phyloP scores from a whole-genome alignment of 805 yeast species.

The Candida easanensis region DNA sequence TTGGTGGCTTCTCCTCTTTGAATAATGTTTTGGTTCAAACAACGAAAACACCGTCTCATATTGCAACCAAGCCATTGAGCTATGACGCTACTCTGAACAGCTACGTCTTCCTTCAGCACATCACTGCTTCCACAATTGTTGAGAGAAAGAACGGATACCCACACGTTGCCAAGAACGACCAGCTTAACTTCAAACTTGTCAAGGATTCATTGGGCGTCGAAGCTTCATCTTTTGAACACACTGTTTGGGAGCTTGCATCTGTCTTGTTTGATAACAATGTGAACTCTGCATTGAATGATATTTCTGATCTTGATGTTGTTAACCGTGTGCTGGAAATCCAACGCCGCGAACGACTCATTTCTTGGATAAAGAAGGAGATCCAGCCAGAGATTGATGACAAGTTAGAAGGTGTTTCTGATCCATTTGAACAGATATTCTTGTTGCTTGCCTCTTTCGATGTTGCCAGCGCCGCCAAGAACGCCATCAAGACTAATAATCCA shows the following conservation, averaged over 20 bases:
- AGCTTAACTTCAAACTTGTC: constrained; percentile 32
- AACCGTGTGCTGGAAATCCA: constrained; percentile 29
- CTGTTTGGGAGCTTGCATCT: constrained; percentile 56
- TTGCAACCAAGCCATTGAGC: constrained; percentile 3
- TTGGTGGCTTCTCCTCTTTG: constrained; percentile 23
- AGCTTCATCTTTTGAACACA: constrained; percentile 26
- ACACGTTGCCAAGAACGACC: constrained; percentile 28
- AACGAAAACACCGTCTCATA: constrained; percentile 7
- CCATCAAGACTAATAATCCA: constrained; percentile 57
- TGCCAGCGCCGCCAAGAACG: constrained; percentile 56
- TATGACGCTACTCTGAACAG: constrained; percentile 4
- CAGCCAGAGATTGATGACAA: constrained; percentile 34
- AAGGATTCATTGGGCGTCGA: constrained; percentile 18
- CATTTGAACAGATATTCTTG: constrained; percentile 50
- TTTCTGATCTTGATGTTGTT: constrained; percentile 23
- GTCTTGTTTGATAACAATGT: constrained; percentile 52
- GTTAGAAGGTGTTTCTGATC: constrained; percentile 34
- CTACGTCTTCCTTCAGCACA: constrained; percentile 25
- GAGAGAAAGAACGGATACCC: constrained; percentile 38
- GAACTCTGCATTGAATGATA: constrained; percentile 19
- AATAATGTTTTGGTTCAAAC: constrained; percentile 15
- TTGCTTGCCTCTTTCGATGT: constrained; percentile 54
- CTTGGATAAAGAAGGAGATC: constrained; percentile 55
- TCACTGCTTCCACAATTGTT: constrained; percentile 22
- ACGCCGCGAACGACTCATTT: constrained; percentile 45